These are phyloP conservation scores for Tricholomella constricta DNA, from an alignment of 768 basidiomycete genomes.

Conservation along the genomic window DNA sequence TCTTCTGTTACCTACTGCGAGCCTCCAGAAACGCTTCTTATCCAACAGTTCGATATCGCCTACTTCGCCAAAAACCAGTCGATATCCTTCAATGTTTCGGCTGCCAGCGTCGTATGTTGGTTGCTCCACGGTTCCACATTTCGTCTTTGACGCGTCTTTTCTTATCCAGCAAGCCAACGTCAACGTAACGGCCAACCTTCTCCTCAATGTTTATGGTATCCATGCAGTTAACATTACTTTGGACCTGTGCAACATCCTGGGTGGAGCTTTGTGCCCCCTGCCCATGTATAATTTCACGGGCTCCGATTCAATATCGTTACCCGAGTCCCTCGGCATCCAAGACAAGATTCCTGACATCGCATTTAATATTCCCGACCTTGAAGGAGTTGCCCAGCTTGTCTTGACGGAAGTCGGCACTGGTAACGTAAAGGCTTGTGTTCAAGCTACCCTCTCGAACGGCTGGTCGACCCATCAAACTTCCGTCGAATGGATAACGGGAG, in stretches of 20 bases:
- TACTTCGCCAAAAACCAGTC: constrained; percentile 74
- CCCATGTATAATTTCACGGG: constrained; percentile 90
- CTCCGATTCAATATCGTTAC: constrained; percentile 66
- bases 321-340: constrained; percentile 56
- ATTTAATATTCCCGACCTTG: constrained; percentile 87
- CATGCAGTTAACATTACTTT: constrained; percentile 82
- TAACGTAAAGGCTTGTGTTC: constrained; percentile 82
- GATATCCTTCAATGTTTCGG: constrained; percentile 82
- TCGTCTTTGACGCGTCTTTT: constrained; percentile 18
- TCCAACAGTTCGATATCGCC: constrained; percentile 74
- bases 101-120: constrained; percentile 79
- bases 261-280: constrained; percentile 80
- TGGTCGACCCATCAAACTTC: constrained; percentile 74
- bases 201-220: constrained; percentile 88
- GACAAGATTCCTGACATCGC: constrained; percentile 75
- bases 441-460: constrained; percentile 91
- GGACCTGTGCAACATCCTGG: constrained; percentile 78
- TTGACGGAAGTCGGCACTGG: constrained; percentile 71
- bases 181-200: constrained; percentile 79
- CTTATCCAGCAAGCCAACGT: constrained; percentile 63
- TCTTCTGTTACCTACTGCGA: constrained; percentile 88
- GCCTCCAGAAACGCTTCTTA: constrained; percentile 76
- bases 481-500: constrained; percentile 80
- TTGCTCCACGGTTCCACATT: constrained; percentile 2
- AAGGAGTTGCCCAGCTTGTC: constrained; percentile 83